Percentiles rank a stretch among this genome's conserved stretches.
Conservation (phyloP, 345 rosid genomes). For the Moricandia moricandioides region DNA sequence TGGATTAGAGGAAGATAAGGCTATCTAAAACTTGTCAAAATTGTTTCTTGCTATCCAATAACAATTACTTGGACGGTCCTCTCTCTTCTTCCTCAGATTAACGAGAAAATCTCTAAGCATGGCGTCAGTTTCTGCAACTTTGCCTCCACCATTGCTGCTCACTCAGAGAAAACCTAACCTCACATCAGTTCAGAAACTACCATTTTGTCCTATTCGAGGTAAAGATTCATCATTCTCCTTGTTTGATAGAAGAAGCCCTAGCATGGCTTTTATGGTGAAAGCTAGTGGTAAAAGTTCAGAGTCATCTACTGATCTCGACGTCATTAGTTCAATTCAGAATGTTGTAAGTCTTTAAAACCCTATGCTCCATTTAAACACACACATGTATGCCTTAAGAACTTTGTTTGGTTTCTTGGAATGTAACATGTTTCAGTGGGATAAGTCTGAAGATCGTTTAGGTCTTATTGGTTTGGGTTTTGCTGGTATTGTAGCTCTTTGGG, state of each 20-base stretch:
- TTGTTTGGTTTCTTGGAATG: background rate
- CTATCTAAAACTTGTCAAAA: slow-evolving; percentile 31
- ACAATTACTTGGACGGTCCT: background rate
- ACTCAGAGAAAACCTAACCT: slow-evolving; percentile 44
- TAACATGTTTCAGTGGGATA: slow-evolving; percentile 58
- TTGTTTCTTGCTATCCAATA: slow-evolving; percentile 1
- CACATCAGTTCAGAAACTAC: slow-evolving; percentile 39
- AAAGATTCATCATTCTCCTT: background rate
- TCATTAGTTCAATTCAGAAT: slow-evolving; percentile 59
- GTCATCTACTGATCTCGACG: slow-evolving; percentile 58
- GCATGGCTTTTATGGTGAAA: slow-evolving; percentile 41
- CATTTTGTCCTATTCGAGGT: slow-evolving; percentile 48
- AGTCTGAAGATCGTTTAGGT: slow-evolving; percentile 74
- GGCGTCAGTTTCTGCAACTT: slow-evolving; percentile 60
- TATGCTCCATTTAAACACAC: background rate
- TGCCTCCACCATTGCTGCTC: slow-evolving; percentile 46
- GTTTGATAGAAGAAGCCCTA: slow-evolving; percentile 39
- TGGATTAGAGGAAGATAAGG: slow-evolving; percentile 56
- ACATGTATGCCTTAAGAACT: background rate
- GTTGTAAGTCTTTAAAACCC: slow-evolving; percentile 48
- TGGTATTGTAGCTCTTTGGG: slow-evolving; percentile 66
- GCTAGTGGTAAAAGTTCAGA: slow-evolving; percentile 62
- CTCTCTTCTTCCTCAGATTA: background rate
- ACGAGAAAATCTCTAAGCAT: slow-evolving; percentile 26
- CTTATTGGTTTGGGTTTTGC: slow-evolving; percentile 80